Evolutionary conservation across 2,329 filamentous ascomycete genomes (phyloP), one percentile per base, ranked within the genome.

Genomic region (Emmonsiellopsis sp.): DNA sequence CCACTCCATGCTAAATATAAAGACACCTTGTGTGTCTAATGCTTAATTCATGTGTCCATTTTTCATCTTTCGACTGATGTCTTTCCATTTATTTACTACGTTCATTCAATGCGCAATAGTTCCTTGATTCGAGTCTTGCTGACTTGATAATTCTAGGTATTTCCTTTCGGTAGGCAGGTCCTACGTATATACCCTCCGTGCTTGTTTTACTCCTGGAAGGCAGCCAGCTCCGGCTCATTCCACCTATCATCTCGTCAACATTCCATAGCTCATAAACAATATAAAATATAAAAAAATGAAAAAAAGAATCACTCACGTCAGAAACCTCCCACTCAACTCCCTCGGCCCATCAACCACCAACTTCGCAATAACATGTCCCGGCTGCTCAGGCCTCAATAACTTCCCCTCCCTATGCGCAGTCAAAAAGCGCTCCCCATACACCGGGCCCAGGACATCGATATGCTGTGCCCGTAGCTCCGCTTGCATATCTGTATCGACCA

Each of bases 401-500:
- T 79, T 80, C 11, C 90, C 90, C 5, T 80, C 77, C 59, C 83
- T 79, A 65, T 90, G 85, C 13, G 87, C 78, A 1, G 80, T 75
- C 10, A 81, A 75, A 62, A 97, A 97, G 61, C 80, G 83, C 15
- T 74, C 69, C 26, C 75, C 75, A 60, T 84, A 79, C 51, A 76
- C 75, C 16, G 71, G 70, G 7, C 56, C 56, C 31, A 59, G 51
- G 7, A 54, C 52, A 59, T 81, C 79, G 79, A 88, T 82, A 13
- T 70, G 71, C 31, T 73, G 76, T 46, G 90, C 84, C 50, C 93
- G 78, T 54, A 98, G 80, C 54, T 86, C 80, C n/a, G 78, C 78
- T 68, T 95, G 91, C 91, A 96, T 96, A 50, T 85, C 85, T 0
- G 91, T 96, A 65, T 95, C 87, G 7, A 94, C 86, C 45, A 87